Evolutionary conservation across 805 yeast species (phyloP).

Genomic region (Yamadazyma laniorum): DNA sequence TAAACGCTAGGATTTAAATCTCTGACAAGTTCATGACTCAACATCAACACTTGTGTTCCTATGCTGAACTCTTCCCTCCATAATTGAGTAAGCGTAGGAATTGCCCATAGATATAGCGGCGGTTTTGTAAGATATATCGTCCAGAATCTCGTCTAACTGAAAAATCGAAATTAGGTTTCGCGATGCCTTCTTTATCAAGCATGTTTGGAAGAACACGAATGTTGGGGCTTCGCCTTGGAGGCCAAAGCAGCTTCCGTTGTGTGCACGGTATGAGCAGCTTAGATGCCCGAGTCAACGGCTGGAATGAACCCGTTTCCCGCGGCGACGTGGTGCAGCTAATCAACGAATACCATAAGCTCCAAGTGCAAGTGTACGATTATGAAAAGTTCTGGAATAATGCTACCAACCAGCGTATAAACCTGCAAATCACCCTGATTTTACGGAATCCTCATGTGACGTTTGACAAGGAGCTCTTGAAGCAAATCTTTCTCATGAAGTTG

Average conservation of each 20-base stretch:
- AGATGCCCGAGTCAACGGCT: background rate
- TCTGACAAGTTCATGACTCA: no score
- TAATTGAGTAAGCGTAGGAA: no score
- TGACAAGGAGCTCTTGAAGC: constrained; percentile 22
- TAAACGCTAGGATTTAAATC: no score
- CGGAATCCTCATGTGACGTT: constrained; percentile 16
- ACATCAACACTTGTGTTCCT: background rate
- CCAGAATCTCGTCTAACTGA: no score
- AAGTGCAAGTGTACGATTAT: constrained; percentile 16
- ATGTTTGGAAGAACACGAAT: no score
- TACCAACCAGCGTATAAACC: constrained; percentile 19
- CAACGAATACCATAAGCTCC: constrained; percentile 22
- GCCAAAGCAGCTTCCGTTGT: no score
- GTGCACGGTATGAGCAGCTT: constrained; percentile 4
- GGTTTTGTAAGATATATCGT: no score
- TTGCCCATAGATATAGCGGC: no score
- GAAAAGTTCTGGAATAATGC: constrained; percentile 26
- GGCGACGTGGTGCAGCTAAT: constrained; percentile 15
- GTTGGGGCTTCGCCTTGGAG: no score
- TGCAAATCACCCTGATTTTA: constrained; percentile 22
- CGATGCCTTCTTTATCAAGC: constrained; percentile 1
- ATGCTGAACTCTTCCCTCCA: no score
- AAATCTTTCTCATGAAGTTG: constrained; percentile 31
- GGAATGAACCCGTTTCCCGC: background rate
- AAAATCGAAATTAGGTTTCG: no score